Conservation (phyloP, 1,284 basidiomycete genomes). For the Apiotrichum gracile region DNA sequence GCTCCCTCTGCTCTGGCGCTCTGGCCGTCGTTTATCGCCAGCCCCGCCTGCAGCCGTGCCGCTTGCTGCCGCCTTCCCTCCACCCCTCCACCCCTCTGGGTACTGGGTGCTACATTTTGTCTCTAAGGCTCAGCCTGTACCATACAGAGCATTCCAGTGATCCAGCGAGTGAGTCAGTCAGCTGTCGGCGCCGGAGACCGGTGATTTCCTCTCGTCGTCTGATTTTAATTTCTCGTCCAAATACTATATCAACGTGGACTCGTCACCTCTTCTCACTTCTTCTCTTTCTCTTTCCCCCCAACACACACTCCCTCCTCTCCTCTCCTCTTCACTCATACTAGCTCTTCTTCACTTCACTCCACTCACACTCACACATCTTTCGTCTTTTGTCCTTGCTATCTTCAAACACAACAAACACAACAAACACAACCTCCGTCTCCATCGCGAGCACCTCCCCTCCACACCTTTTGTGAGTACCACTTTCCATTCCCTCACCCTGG, state of each 20-base stretch:
- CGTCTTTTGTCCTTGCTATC: background rate
- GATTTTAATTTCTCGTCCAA: background rate
- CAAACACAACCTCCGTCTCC: background rate
- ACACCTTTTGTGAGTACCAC: background rate
- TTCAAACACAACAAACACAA: background rate
- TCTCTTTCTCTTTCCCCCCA: background rate
- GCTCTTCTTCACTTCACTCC: background rate
- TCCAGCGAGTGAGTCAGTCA: too few species aligned
- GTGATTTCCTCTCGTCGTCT: background rate
- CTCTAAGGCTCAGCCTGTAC: too few species aligned
- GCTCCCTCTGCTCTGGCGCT: too few species aligned
- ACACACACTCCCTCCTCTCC: too few species aligned
- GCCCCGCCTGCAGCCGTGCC: too few species aligned
- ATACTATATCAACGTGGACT: background rate
- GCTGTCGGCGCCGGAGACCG: too few species aligned
- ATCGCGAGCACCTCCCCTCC: background rate
- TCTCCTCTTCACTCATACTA: background rate
- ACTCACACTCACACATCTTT: too few species aligned
- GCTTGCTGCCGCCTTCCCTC: too few species aligned
- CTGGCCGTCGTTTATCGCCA: too few species aligned
- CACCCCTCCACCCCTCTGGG: too few species aligned
- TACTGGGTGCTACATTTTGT: too few species aligned
- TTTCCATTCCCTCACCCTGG: background rate
- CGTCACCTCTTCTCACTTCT: background rate
- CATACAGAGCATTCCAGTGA: too few species aligned